These are phyloP conservation scores for Cucumis hystrix DNA, from an alignment of 306 rosid species.

Conservation along the genomic window DNA sequence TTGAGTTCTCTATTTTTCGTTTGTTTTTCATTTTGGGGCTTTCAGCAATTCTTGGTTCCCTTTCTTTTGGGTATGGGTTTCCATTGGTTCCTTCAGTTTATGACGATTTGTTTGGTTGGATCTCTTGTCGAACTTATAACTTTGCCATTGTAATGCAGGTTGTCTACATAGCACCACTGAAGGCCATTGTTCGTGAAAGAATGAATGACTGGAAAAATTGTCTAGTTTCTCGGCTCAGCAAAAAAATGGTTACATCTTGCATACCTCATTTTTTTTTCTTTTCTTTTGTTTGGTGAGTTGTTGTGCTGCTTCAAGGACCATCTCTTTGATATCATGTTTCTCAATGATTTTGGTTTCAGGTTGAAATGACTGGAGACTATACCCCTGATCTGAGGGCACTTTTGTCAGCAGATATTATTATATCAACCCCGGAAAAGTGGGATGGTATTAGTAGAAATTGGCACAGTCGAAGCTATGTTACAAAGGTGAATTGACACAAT, in stretches of 20 bases:
- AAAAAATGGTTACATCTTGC: conserved; percentile 50
- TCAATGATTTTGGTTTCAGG: conserved; percentile 30
- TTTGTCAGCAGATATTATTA: conserved; percentile 82
- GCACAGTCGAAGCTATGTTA: conserved; percentile 92
- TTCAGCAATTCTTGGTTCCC: neutral
- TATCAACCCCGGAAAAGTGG: conserved; percentile 98
- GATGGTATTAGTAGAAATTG: conserved; percentile 99
- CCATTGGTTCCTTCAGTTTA: neutral
- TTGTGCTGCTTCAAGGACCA: neutral
- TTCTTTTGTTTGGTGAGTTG: neutral
- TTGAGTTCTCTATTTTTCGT: neutral
- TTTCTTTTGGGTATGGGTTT: neutral
- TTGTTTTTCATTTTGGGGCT: neutral
- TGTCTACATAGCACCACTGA: conserved; percentile 92
- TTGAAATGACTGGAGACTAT: conserved; percentile 97
- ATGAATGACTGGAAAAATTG: conserved; percentile 84
- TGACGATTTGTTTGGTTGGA: neutral
- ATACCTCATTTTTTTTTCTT: neutral
- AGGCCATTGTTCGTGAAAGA: conserved; percentile 97
- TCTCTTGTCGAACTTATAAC: neutral
- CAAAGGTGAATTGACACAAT: conserved; percentile 35
- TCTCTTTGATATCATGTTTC: neutral
- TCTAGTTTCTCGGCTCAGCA: conserved; percentile 75
- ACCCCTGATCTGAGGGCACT: conserved; percentile 94
- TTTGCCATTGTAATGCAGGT: conserved; percentile 36